phyloP scores from a whole-genome alignment of 2,329 filamentous ascomycete genomes.

The Fusarium tanahbumbuense region DNA sequence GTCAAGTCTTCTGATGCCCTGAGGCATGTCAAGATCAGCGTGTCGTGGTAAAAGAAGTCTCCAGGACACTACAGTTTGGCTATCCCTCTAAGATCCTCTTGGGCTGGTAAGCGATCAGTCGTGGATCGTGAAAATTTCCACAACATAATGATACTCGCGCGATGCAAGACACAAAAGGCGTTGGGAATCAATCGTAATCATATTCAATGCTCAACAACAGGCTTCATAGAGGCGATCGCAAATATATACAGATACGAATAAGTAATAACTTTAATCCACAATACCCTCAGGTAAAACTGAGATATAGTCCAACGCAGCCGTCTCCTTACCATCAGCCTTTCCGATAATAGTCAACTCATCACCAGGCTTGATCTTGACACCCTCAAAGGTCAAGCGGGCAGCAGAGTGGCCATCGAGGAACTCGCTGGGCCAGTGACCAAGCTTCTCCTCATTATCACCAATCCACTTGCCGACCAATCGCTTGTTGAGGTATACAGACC shows the following conservation, averaged over 20 bases:
- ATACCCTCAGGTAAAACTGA: constrained; percentile 64
- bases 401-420: constrained; percentile 75
- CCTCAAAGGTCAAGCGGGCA: constrained; percentile 68
- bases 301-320: constrained; percentile 75
- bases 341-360: constrained; percentile 67
- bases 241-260: not conserved
- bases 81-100: not conserved
- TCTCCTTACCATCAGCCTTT: constrained; percentile 68
- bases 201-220: not conserved
- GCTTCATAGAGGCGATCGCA: not conserved
- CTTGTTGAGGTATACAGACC: constrained; percentile 65
- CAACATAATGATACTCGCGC: not conserved
- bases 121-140: not conserved
- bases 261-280: constrained; percentile 1
- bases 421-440: constrained; percentile 68
- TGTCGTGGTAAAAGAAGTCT: not conserved
- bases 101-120: not conserved
- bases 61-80: no score
- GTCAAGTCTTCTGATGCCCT: no score
- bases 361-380: constrained; percentile 61
- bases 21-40: no score
- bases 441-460: constrained; percentile 67
- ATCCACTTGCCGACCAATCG: constrained; percentile 66
- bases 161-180: not conserved
- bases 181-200: not conserved